Base-by-base conservation (phyloP, 257 asterid genomes). In the Nicotiana attenuata region DNA sequence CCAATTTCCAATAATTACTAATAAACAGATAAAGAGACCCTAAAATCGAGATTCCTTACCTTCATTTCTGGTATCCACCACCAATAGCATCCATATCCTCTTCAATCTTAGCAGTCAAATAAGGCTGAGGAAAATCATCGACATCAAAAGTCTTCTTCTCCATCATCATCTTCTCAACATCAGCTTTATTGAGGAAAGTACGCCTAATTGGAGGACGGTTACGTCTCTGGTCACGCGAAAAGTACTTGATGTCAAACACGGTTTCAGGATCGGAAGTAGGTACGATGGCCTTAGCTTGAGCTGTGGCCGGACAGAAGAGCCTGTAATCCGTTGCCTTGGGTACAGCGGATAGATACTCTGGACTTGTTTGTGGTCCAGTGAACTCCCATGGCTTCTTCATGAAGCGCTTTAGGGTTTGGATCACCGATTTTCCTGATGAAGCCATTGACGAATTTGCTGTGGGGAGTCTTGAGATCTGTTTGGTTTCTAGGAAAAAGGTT, bases 311-410 rank as follows among this genome's bases (percentile, higher is more conserved):
- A 89, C 93, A 90, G 87, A 76, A 83, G 79, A 93, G 47, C 8
- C 99, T 94, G 76, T 92, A 95, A 61, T 95, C 98, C 20, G 98
- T 92, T 79, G 99, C 99, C 86, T 90, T 91, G 0, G 97, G 98
- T 13, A 92, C 9, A 47, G 97, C 82, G 8, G 3, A 14, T 28
- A 22, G 17, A 64, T 89, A 95, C 80, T 95, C 98, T 33, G 97
- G 97, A 71, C 85, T 35, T 24, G 93, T 56, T 57, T 68, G 85
- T 3, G 99, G 99, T 3, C 99, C 98, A 5, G 99, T 95, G 85
- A 84, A 61, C 47, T 92, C 92, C 98, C 99, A 95, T 5, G 97
- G 98, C 80, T 91, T 91, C 89, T 92, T 95, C 66, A 93, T 84
- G 93, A 88, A 93, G 50, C 93, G 90, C 10, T 88, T 90, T 80